A percentile compares a stretch with the other conserved stretches of the same genome.
These are phyloP conservation scores for Rhynchospora breviuscula DNA, from an alignment of 176 grass and related monocot genomes.

Conservation along the genomic window DNA sequence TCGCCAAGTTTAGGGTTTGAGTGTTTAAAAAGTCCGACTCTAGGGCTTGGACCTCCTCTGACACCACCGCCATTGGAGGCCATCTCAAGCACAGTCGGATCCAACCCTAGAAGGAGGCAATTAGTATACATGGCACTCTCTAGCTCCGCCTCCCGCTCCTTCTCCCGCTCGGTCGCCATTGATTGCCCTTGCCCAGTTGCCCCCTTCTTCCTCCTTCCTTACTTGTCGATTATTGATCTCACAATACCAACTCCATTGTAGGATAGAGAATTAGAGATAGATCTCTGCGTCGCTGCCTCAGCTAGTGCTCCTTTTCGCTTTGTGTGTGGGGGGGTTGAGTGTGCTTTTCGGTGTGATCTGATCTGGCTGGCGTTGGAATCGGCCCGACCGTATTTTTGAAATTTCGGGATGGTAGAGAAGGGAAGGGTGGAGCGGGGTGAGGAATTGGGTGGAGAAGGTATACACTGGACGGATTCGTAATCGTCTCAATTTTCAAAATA, in stretches of 20 bases:
- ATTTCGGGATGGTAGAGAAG: not conserved
- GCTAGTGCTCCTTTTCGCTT: not conserved
- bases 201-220: not conserved
- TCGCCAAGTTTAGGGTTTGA: conserved; percentile 94
- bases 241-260: not conserved
- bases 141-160: conserved; percentile 97
- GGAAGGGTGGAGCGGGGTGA: not conserved
- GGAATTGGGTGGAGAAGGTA: conserved; percentile 18
- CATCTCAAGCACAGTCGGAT: conserved; percentile 69
- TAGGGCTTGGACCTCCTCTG: conserved; percentile 24
- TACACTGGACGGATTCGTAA: conserved; percentile 15
- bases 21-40: conserved; percentile 83
- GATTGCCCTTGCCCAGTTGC: no score
- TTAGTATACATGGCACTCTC: conserved; percentile 99
- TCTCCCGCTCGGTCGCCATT: conserved; percentile 98
- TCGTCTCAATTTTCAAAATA: not conserved
- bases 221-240: conserved; percentile 18
- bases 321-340: not conserved
- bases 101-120: conserved; percentile 91
- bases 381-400: conserved; percentile 21
- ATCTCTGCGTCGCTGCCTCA: not conserved
- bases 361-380: conserved; percentile 6
- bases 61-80: conserved; percentile 23
- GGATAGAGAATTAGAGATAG: not conserved
- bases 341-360: not conserved